Percentiles rank a stretch among this genome's conserved stretches.
Evolutionary conservation across 2,329 filamentous ascomycete genomes (phyloP).

Genomic region (Ophiostoma quercus): DNA sequence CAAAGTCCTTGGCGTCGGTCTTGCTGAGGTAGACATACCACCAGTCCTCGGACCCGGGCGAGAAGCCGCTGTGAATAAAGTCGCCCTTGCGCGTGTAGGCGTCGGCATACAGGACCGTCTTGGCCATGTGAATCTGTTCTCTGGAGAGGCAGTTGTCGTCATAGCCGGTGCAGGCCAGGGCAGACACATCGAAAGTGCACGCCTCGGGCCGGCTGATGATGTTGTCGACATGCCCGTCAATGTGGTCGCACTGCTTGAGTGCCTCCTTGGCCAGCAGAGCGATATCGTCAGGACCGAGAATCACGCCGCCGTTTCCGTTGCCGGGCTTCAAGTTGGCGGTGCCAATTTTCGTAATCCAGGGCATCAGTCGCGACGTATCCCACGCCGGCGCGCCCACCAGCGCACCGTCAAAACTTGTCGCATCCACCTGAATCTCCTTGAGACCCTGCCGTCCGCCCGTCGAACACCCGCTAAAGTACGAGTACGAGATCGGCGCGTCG

Average conservation of each 20-base stretch:
- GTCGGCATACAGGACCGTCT: slow-evolving; percentile 22
- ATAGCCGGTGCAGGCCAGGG: not conserved
- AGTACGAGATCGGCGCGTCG: slow-evolving; percentile 39
- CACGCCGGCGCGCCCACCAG: slow-evolving; percentile 46
- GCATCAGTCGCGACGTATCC: slow-evolving; percentile 40
- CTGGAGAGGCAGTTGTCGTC: not conserved
- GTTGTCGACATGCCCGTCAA: not conserved
- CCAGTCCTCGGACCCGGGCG: slow-evolving; percentile 41
- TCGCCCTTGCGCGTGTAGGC: slow-evolving; percentile 20
- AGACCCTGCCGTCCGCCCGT: slow-evolving; percentile 57
- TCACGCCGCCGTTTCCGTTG: not conserved
- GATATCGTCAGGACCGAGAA: not conserved
- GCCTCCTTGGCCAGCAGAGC: not conserved
- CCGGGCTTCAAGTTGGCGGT: slow-evolving; percentile 38
- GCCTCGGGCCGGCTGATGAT: not conserved
- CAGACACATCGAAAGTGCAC: not conserved
- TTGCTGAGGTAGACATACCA: slow-evolving; percentile 29
- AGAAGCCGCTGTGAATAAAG: slow-evolving; percentile 36
- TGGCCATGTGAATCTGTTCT: not conserved
- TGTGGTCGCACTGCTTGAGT: not conserved
- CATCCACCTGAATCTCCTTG: slow-evolving; percentile 47
- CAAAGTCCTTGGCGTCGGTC: slow-evolving; percentile 27
- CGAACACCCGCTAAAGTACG: slow-evolving; percentile 54
- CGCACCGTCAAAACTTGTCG: slow-evolving; percentile 55
- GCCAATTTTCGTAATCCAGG: slow-evolving; percentile 38